Conservation (phyloP, 169 alveolate genomes). For the Eimeria acervulina region DNA sequence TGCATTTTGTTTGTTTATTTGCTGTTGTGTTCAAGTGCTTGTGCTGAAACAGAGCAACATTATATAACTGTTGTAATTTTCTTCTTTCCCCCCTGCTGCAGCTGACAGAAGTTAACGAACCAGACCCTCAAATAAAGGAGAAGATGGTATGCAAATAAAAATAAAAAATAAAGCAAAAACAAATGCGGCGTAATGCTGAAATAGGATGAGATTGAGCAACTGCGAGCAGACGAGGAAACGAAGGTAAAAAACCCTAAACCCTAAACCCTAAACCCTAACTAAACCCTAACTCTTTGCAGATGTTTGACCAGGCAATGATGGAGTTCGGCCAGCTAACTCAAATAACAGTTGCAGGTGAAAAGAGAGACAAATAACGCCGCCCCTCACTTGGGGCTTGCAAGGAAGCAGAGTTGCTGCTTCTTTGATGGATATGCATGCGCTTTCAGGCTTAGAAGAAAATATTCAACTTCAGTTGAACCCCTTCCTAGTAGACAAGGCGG, state of each 20-base stretch:
- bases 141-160: constrained; percentile 56
- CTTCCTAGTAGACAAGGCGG: constrained; percentile 82
- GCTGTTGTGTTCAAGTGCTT: too few relatives aligned
- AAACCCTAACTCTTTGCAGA: neutral
- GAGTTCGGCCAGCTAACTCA: constrained; percentile 82
- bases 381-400: neutral
- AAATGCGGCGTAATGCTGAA: neutral
- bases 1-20: too few relatives aligned
- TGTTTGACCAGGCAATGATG: constrained; percentile 78
- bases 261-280: neutral
- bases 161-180: neutral
- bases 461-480: constrained; percentile 84
- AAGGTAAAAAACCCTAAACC: neutral
- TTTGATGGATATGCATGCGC: neutral
- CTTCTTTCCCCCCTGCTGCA: too few relatives aligned
- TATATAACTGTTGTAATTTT: too few relatives aligned
- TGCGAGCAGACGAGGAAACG: constrained; percentile 82
- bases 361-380: neutral
- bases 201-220: constrained; percentile 83
- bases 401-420: neutral
- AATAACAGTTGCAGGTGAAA: constrained; percentile 76
- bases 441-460: constrained; percentile 74
- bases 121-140: constrained; percentile 77
- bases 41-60: too few relatives aligned
- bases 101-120: constrained; percentile 77